Evolutionary conservation across 345 rosid genomes (phyloP).

Genomic region (Garcia nutans): DNA sequence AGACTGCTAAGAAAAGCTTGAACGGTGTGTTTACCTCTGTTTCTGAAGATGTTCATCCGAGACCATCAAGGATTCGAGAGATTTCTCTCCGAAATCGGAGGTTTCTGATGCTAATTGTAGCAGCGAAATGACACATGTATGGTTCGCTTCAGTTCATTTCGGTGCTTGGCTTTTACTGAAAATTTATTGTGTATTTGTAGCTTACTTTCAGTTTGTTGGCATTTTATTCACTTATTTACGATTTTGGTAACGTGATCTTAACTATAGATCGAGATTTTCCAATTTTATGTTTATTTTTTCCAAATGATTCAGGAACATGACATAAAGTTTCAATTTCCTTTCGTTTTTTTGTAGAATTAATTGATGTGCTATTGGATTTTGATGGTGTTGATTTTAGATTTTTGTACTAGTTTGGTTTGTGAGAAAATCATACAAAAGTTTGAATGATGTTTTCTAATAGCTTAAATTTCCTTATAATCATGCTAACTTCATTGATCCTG

Average conservation of each 20-base stretch:
- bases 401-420: neutral
- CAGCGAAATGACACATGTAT: constrained; percentile 17
- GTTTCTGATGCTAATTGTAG: constrained; percentile 8
- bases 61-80: constrained; percentile 18
- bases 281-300: neutral
- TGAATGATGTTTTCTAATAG: neutral
- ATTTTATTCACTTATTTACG: neutral
- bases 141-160: constrained; percentile 1
- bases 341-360: neutral
- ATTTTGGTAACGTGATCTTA: neutral
- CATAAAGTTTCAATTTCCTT: neutral
- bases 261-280: neutral
- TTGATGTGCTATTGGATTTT: neutral
- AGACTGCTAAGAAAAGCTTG: constrained; percentile 32
- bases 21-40: constrained; percentile 13
- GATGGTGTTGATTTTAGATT: neutral
- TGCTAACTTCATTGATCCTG: neutral
- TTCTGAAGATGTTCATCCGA: constrained; percentile 20
- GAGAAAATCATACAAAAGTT: neutral
- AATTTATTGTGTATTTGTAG: neutral
- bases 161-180: neutral
- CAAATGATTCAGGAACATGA: neutral
- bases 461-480: too few relatives aligned
- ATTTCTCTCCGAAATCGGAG: constrained; percentile 23
- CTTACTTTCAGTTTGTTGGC: neutral